phyloP scores from a whole-genome alignment of 2,329 filamentous ascomycete genomes.

The Sphaerulina musiva region DNA sequence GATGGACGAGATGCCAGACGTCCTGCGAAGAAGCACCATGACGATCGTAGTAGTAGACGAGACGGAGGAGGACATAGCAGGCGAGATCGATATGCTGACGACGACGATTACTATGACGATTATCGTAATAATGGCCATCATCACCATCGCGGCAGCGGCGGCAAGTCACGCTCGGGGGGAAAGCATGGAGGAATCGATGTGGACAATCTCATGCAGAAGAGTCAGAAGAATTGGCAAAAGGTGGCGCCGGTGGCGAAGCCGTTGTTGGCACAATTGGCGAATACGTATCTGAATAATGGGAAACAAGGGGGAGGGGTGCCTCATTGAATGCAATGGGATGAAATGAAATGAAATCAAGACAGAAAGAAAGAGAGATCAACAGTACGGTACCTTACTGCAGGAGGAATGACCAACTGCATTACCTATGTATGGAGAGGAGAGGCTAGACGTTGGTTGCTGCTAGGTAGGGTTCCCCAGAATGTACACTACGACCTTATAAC shows the following conservation, averaged over 20 bases:
- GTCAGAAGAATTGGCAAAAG: conserved; percentile 30
- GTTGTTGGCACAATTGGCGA: conserved; percentile 25
- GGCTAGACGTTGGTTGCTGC: too few relatives aligned
- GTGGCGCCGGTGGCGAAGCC: conserved; percentile 31
- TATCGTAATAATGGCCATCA: conserved; percentile 7
- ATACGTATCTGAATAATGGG: conserved; percentile 25
- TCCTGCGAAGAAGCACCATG: neutral
- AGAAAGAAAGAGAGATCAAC: neutral
- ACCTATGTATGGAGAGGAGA: too few relatives aligned
- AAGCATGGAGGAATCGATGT: conserved; percentile 15
- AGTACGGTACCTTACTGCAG: too few relatives aligned
- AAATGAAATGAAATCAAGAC: neutral
- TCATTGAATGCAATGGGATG: neutral
- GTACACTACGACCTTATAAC: too few relatives aligned
- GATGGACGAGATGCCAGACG: conserved; percentile 22
- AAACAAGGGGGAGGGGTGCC: conserved; percentile 10
- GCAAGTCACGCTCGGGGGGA: conserved; percentile 13
- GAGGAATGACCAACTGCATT: too few relatives aligned
- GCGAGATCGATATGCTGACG: conserved; percentile 10
- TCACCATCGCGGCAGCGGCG: neutral
- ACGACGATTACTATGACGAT: conserved; percentile 21
- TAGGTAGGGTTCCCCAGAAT: too few relatives aligned
- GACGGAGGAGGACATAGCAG: neutral
- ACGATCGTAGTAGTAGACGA: conserved; percentile 11
- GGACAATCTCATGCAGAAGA: conserved; percentile 25